A percentile compares a stretch with the other conserved stretches of the same genome.
phyloP scores from a whole-genome alignment of 768 basidiomycete species.

The Auriculariales sp. region DNA sequence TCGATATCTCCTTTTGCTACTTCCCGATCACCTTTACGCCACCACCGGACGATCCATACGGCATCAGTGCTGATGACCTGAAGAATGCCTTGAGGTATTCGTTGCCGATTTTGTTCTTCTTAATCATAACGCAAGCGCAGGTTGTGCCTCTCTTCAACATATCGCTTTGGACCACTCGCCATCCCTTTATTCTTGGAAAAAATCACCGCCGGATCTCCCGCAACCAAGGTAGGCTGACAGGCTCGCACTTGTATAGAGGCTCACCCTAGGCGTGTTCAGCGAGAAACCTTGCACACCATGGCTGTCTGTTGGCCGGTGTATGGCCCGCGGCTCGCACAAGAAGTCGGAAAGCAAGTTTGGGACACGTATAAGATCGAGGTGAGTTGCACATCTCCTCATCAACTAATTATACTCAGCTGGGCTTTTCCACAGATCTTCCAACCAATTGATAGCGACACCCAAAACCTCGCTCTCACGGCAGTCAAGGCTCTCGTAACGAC shows the following conservation, averaged over 20 bases:
- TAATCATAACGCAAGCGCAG: slow-evolving; percentile 20
- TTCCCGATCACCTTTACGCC: slow-evolving; percentile 96
- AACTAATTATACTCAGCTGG: not conserved
- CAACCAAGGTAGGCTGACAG: slow-evolving; percentile 51
- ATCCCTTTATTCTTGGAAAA: slow-evolving; percentile 88
- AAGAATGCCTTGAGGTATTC: slow-evolving; percentile 51
- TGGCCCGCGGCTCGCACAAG: slow-evolving; percentile 44
- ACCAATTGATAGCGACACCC: slow-evolving; percentile 66
- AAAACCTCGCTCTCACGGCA: slow-evolving; percentile 57
- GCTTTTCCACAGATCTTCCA: slow-evolving; percentile 61
- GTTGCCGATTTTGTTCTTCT: not conserved
- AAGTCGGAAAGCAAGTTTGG: slow-evolving; percentile 70
- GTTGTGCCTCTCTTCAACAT: slow-evolving; percentile 60
- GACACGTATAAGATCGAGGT: slow-evolving; percentile 85
- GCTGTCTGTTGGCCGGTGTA: slow-evolving; percentile 70
- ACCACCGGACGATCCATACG: slow-evolving; percentile 86
- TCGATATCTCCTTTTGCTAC: slow-evolving; percentile 94
- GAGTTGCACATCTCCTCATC: slow-evolving; percentile 2
- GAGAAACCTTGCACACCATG: slow-evolving; percentile 74
- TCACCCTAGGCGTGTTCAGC: slow-evolving; percentile 38
- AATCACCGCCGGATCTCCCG: slow-evolving; percentile 63
- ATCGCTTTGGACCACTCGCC: slow-evolving; percentile 70
- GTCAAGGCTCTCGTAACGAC: slow-evolving; percentile 60
- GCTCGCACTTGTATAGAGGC: no score
- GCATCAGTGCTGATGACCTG: slow-evolving; percentile 79